A percentile compares a stretch with the other conserved stretches of the same genome.
These are phyloP conservation scores for Ogataea minuta DNA, from an alignment of 805 yeast species.

Conservation along the genomic window DNA sequence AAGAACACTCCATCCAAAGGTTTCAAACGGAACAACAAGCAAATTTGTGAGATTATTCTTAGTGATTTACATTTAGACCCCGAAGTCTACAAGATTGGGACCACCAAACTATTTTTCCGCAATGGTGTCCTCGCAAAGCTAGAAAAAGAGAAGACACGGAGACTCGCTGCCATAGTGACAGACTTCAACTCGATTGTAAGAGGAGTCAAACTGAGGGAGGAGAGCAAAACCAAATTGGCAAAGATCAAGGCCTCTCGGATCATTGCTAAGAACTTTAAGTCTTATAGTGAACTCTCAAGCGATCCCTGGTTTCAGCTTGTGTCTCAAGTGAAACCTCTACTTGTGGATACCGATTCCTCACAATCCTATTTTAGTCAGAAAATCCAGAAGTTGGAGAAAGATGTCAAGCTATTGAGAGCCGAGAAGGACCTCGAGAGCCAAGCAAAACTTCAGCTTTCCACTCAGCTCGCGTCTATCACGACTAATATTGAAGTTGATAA, in stretches of 20 bases:
- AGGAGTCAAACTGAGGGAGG: conserved; percentile 59
- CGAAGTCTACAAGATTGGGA: conserved; percentile 62
- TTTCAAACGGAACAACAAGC: conserved; percentile 46
- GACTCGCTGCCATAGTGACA: conserved; percentile 53
- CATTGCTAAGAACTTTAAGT: conserved; percentile 58
- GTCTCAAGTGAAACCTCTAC: conserved; percentile 68
- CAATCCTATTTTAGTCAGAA: conserved; percentile 53
- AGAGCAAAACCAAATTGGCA: conserved; percentile 46
- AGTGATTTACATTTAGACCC: conserved; percentile 59
- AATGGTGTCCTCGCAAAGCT: conserved; percentile 76
- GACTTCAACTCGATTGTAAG: conserved; percentile 62
- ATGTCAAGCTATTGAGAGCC: conserved; percentile 49
- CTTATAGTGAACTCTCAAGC: conserved; percentile 45
- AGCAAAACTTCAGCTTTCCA: conserved; percentile 41
- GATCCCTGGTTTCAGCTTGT: conserved; percentile 82
- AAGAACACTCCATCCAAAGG: conserved; percentile 38
- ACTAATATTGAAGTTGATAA: conserved; percentile 30
- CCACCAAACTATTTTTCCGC: conserved; percentile 71
- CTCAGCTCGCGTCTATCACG: conserved; percentile 36
- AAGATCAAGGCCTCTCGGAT: conserved; percentile 69
- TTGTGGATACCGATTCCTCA: conserved; percentile 38
- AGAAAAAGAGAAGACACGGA: conserved; percentile 72
- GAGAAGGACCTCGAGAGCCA: conserved; percentile 30
- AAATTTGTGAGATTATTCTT: conserved; percentile 66
- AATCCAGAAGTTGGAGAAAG: conserved; percentile 54